Evolutionary conservation across 345 rosid species (phyloP).

Genomic region (Salix koriyanagi): DNA sequence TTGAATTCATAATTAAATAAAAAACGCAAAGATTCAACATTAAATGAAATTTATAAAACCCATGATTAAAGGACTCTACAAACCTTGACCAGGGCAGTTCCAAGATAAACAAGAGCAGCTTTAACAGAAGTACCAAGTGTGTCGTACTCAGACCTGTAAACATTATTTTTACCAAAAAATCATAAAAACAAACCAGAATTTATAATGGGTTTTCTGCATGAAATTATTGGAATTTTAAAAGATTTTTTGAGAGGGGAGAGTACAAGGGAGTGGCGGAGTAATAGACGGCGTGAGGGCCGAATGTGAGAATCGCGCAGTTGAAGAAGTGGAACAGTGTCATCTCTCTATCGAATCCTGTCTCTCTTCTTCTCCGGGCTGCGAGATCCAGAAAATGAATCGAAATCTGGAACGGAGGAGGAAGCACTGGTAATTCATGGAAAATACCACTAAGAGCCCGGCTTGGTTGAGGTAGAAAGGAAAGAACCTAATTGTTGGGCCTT

Average conservation of each 20-base stretch:
- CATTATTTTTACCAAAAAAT: background rate
- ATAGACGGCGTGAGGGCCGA: slow-evolving; percentile 98
- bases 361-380: background rate
- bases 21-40: background rate
- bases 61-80: background rate
- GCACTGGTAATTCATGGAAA: background rate
- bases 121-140: slow-evolving; percentile 93
- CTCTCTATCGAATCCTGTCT: background rate
- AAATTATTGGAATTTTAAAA: background rate
- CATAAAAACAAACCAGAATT: background rate
- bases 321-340: slow-evolving; percentile 98
- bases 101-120: slow-evolving; percentile 85
- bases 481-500: background rate
- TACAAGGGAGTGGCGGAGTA: slow-evolving; percentile 98
- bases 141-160: slow-evolving; percentile 83
- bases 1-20: background rate
- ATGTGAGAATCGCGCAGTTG: slow-evolving; percentile 97
- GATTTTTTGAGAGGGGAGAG: background rate
- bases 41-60: background rate
- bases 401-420: background rate
- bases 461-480: background rate
- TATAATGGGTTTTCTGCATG: background rate
- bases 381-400: slow-evolving; percentile 1
- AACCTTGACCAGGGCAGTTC: slow-evolving; percentile 89
- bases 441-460: background rate